Base-by-base conservation (phyloP, 2,329 filamentous ascomycete species). In the Emmonsiellopsis sp. region DNA sequence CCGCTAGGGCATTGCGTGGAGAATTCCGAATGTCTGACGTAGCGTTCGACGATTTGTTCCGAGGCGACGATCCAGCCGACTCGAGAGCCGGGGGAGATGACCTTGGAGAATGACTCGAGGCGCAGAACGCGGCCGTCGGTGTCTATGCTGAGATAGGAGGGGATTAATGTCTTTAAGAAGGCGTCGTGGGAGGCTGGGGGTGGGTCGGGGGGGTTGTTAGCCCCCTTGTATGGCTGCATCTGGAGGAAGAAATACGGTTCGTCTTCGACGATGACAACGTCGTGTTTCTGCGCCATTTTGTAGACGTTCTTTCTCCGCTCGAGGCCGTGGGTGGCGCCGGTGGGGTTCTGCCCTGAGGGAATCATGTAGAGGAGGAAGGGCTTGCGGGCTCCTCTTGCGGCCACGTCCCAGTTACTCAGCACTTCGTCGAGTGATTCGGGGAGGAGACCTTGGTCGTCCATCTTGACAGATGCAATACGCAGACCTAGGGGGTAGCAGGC, bases 241-340 rank as follows among this genome's bases (percentile, higher is more conserved):
- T 95, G 91, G 37, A 95, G 77, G 73, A 92, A 95, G 72, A 94
- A 95, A 73, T 95, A 95, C 1, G 91, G 91, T 67, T 95, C 91
- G 66, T 95, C 91, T 73, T 96, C 91, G 61, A 95, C 74, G 65
- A 96, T 91, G 73, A 82, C 86, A 41, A 95, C 65, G 65, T 95
- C 87, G 69, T 95, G 89, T 72, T 89, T 89, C 67, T 86, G 85
- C 34, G 85, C 87, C 11, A 95, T 79, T 37, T 76, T 76, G 71
- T 95, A 95, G 45, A 95, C 77, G 20, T 82, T 86, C 59, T 77
- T 76, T 51, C 90, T 78, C 54, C 91, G 78, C 65, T 83, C 75
- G 4, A 72, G 67, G 41, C 83, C 78, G 68, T 92, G 87, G 3
- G 90, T 95, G 9, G 89, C 85, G 7, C 91, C 91, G 0, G 90